Evolutionary conservation across 2,329 filamentous ascomycete species (phyloP), one percentile per base, ranked within the genome.

Genomic region (Beauveria medogensis): DNA sequence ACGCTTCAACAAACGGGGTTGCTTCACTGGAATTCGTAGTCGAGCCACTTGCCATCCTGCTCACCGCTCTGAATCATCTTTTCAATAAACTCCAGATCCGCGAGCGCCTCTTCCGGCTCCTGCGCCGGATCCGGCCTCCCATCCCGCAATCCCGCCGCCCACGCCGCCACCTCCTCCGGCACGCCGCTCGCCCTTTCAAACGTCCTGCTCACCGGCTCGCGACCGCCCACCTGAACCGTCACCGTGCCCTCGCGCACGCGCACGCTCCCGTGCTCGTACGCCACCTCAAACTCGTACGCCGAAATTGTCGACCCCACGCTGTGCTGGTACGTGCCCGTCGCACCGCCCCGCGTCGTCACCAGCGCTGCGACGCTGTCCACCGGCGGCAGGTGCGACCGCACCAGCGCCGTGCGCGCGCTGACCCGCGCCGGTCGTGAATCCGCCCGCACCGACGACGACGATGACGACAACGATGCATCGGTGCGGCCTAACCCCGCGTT

Each of bases 301-400:
- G 71, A 73, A 64, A 83, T 68, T 9, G 78, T 80, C 8, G 82
- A 82, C 2, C 86, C 85, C 58, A 81, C 81, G 2, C 79, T 82
- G n/a, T 83, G 72, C 59, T 78, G 75, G 54, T 87, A 80, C 5
- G 80, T 82, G 2, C 86, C 87, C 1, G 78, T 76, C 2, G 75
- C 77, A 3, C 85, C 85, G 28, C 77, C 78, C 61, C 75, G 75
- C 2, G 83, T 79, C 67, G 77, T 78, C 43, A 86, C 64, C 2
- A 83, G 77, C 10, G 84, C 84, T 66, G 85, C 81, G 55, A 90
- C 74, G 1, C 86, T 88, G 69, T 91, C 88, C 1, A 88, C 78
- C 0, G 88, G 87, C 5, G 82, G 78, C 9, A 91, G 75, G 66
- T 86, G 78, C 58, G 77, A 69, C 63, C 82, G 78, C 52, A 83